A percentile compares a stretch with the other conserved stretches of the same genome.
phyloP scores from a whole-genome alignment of 768 basidiomycete genomes.

The Rhodocollybia butyracea region DNA sequence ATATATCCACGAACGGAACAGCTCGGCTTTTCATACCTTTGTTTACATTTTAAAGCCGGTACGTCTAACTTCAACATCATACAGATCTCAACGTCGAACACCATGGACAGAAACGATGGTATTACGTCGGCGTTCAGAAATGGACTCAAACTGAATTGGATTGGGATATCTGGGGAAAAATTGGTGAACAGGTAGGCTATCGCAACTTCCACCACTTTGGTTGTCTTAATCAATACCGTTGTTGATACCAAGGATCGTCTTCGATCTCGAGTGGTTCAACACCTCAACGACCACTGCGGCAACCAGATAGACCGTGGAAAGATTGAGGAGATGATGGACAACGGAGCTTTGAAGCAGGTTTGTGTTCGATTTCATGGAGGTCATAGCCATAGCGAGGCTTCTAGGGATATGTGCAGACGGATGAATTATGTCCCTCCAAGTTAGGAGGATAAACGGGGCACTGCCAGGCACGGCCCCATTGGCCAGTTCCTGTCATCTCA shows the following conservation, averaged over 20 bases:
- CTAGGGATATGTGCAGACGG: background rate
- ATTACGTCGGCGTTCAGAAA: conserved; percentile 47
- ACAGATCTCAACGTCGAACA: conserved; percentile 34
- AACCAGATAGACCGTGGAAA: conserved; percentile 26
- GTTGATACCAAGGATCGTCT: conserved; percentile 5
- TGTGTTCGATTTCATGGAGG: conserved; percentile 34
- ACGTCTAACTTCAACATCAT: conserved; percentile 19
- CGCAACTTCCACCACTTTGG: background rate
- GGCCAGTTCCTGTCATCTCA: background rate
- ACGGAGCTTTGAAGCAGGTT: conserved; percentile 42
- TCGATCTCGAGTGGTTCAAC: conserved; percentile 31
- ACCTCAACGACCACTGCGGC: conserved; percentile 33
- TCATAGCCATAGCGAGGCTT: conserved; percentile 2
- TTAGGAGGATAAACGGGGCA: background rate
- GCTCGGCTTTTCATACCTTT: conserved; percentile 46
- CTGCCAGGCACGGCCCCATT: too few species aligned
- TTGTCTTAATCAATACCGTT: background rate
- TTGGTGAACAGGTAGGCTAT: conserved; percentile 29
- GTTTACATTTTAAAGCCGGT: conserved; percentile 23
- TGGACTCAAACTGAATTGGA: conserved; percentile 33
- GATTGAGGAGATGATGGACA: conserved; percentile 34
- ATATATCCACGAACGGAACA: conserved; percentile 29
- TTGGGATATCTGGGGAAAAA: conserved; percentile 36
- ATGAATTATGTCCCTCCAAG: conserved; percentile 1
- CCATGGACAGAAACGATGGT: conserved; percentile 39